Percentiles rank a stretch among this genome's conserved stretches.
Conservation (phyloP, 257 asterid genomes). For the Jacaranda copaia region DNA sequence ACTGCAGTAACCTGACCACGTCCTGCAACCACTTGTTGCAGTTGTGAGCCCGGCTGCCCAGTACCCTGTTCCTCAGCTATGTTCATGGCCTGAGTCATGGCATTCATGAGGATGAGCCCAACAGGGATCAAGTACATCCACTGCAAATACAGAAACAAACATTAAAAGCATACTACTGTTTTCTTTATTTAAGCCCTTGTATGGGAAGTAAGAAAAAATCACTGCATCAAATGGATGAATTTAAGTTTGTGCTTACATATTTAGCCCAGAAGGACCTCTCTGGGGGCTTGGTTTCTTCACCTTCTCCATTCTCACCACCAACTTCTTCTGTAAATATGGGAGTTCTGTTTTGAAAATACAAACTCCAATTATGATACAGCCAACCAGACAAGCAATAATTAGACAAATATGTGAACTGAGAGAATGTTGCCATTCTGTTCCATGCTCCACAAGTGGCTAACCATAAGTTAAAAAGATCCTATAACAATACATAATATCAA, state of each 20-base stretch:
- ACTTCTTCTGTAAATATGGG: conserved; percentile 80
- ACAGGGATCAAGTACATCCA: conserved; percentile 99
- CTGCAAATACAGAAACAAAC: conserved; percentile 50
- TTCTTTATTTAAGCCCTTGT: background rate
- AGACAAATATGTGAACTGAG: conserved; percentile 28
- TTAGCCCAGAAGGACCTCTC: conserved; percentile 99
- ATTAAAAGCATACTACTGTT: conserved; percentile 4
- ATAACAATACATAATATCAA: conserved; percentile 7
- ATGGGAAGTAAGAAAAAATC: conserved; percentile 9
- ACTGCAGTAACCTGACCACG: conserved; percentile 82
- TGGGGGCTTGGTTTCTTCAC: conserved; percentile 74
- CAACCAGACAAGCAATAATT: conserved; percentile 12
- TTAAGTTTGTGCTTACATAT: conserved; percentile 68
- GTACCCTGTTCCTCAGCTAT: conserved; percentile 80
- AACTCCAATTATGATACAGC: conserved; percentile 25
- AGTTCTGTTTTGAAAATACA: conserved; percentile 62
- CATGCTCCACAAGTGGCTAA: background rate
- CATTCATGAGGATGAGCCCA: conserved; percentile 92
- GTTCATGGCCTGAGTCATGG: conserved; percentile 95
- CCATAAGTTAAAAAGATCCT: background rate
- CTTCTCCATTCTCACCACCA: conserved; percentile 72
- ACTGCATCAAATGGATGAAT: conserved; percentile 3
- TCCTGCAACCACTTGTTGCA: conserved; percentile 63
- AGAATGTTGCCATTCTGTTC: conserved; percentile 11
- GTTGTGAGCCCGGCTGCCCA: conserved; percentile 74